Percentiles rank a stretch among this genome's conserved stretches.
phyloP scores from a whole-genome alignment of 129 eudicot genomes.

The Helianthus annuus region DNA sequence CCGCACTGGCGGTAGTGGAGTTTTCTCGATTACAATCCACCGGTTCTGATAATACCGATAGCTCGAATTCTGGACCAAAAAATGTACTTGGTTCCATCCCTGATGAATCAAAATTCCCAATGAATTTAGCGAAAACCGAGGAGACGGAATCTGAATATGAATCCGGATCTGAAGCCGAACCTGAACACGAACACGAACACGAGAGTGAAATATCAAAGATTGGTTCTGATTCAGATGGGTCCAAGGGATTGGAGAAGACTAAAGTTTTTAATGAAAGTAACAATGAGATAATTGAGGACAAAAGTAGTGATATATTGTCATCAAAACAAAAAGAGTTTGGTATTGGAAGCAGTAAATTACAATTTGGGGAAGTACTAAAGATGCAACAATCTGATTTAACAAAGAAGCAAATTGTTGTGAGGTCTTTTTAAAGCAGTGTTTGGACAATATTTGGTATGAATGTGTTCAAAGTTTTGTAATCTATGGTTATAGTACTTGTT shows the following conservation, averaged over 20 bases:
- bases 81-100: conserved; percentile 17
- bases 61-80: conserved; percentile 28
- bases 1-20: conserved; percentile 88
- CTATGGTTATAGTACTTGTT: not conserved
- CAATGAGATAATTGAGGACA: conserved; percentile 23
- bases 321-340: not conserved
- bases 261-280: conserved; percentile 49
- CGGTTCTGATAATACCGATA: conserved; percentile 52
- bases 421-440: conserved; percentile 39
- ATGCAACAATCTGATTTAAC: conserved; percentile 32
- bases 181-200: conserved; percentile 31
- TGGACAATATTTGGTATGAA: conserved; percentile 20
- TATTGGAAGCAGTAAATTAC: conserved; percentile 3
- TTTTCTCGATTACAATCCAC: conserved; percentile 60
- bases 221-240: conserved; percentile 18
- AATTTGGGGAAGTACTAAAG: conserved; percentile 10
- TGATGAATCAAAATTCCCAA: conserved; percentile 6
- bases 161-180: conserved; percentile 35
- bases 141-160: conserved; percentile 19
- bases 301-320: not conserved
- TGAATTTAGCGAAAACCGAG: not conserved
- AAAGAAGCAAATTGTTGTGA: conserved; percentile 51
- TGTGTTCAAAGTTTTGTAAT: conserved; percentile 18
- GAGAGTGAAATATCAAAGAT: conserved; percentile 22
- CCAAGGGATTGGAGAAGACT: conserved; percentile 23